Base-by-base conservation (phyloP, 305 asterid species). In the Fraxinus angustifolia region DNA sequence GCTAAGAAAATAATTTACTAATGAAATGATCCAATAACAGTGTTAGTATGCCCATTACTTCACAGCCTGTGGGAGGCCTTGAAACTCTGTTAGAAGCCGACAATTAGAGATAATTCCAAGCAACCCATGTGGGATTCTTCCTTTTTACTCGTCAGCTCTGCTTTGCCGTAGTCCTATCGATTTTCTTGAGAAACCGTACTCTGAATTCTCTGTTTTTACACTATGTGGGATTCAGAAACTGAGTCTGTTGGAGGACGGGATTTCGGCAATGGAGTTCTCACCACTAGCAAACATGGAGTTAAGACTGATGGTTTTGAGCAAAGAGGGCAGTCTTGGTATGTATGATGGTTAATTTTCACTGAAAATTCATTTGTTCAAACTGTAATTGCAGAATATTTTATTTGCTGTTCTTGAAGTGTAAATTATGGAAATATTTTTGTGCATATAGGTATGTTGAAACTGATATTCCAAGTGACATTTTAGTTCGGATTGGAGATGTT, bases 171-270 rank as follows among this genome's bases (percentile, higher is more conserved):
- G 6, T 53, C 78, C 19, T 80, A 31, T 78, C 75, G 76, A 79
- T 80, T 79, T 71, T 23, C 79, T 79, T 56, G 75, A 58, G 30
- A 65, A 65, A 81, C 45, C 53, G 80, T 45, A 79, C 80, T 73
- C 56, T 80, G 78, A 11, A 80, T 40, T 75, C 26, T 80, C 83
- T 2, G 12, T 23, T 50, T 34, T 62, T 70, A 58, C 50, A 73
- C 19, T 60, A 94, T 94, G 98, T 94, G 97, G 98, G 98, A 94
- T 80, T 90, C 95, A 4, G 97, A 94, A 62, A 76, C 86, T n/a
- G 97, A 92, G 79, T 84, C 96, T 7, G 85, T 79, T 1, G 89
- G 91, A 11, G 89, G 90, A 6, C 72, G 91, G 34, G 97, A 88
- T 76, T 91, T 87, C 60, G 89, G 91, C 21, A 86, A 91, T 82